Percentiles rank a stretch among this genome's conserved stretches.
phyloP scores from a whole-genome alignment of 2,329 filamentous ascomycete genomes.

The Fusarium newnesense region DNA sequence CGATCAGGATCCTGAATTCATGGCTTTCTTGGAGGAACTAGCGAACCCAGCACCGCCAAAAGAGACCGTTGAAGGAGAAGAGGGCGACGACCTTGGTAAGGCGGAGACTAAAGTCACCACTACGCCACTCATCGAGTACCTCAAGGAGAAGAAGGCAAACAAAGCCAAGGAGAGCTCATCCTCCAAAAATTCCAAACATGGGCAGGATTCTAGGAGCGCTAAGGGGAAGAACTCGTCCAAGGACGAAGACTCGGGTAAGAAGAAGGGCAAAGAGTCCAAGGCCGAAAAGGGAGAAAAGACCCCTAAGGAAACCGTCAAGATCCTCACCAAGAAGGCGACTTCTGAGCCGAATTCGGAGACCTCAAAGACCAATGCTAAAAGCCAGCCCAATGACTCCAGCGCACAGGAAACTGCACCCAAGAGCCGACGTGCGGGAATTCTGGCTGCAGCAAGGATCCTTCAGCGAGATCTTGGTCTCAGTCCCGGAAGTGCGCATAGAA shows the following conservation, averaged over 20 bases:
- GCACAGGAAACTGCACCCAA: constrained; percentile 56
- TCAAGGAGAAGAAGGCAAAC: constrained; percentile 91
- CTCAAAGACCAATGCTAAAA: constrained; percentile 54
- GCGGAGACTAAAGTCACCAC: constrained; percentile 74
- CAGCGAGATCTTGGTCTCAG: constrained; percentile 74
- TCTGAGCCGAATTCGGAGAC: constrained; percentile 60
- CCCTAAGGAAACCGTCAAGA: constrained; percentile 69
- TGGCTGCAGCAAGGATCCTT: constrained; percentile 71
- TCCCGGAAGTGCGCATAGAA: constrained; percentile 70
- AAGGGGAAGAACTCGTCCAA: constrained; percentile 58
- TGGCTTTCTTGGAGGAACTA: constrained; percentile 87
- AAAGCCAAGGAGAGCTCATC: constrained; percentile 65
- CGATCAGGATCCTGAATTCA: constrained; percentile 95
- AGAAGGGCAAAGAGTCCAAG: constrained; percentile 72
- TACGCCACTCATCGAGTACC: constrained; percentile 88
- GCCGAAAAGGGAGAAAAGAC: constrained; percentile 63
- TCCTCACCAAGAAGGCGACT: constrained; percentile 68
- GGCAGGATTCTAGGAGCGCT: constrained; percentile 62
- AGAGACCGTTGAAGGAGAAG: constrained; percentile 55
- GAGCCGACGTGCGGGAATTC: constrained; percentile 68
- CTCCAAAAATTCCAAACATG: constrained; percentile 62
- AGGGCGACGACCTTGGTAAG: constrained; percentile 55
- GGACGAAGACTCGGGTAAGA: constrained; percentile 65
- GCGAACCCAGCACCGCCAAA: constrained; percentile 72
- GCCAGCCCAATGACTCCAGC: constrained; percentile 45